A percentile compares a stretch with the other conserved stretches of the same genome.
These are phyloP conservation scores for Colletotrichum karsti DNA, from an alignment of 2,329 filamentous ascomycete species.

Conservation along the genomic window DNA sequence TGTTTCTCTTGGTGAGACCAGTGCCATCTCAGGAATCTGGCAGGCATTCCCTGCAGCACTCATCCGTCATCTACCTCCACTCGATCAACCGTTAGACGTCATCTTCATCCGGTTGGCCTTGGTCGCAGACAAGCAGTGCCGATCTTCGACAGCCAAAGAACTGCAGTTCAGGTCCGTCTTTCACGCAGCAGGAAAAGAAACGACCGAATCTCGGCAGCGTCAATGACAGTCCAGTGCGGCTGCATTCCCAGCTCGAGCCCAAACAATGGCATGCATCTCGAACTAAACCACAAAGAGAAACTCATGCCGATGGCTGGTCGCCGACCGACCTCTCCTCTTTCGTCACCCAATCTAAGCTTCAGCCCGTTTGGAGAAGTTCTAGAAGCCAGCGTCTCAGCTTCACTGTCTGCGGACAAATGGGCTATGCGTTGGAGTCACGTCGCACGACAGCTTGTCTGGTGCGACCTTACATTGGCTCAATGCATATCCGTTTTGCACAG, in stretches of 20 bases:
- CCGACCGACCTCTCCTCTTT: too few relatives aligned
- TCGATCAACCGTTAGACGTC: background rate
- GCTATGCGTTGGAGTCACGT: too few relatives aligned
- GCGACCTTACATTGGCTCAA: background rate
- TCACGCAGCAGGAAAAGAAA: background rate
- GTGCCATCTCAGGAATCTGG: background rate
- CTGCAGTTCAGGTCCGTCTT: background rate
- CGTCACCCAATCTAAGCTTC: too few relatives aligned
- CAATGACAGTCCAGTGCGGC: background rate
- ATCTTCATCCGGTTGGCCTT: background rate
- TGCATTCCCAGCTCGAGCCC: background rate
- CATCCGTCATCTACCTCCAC: constrained; percentile 2
- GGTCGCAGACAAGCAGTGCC: background rate
- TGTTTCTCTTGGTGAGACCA: background rate
- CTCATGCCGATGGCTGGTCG: too few relatives aligned
- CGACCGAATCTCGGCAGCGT: background rate
- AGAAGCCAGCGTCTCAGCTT: too few relatives aligned
- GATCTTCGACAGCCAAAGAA: background rate
- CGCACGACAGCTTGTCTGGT: background rate
- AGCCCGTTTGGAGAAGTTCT: too few relatives aligned
- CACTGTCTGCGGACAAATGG: too few relatives aligned
- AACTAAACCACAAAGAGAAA: too few relatives aligned
- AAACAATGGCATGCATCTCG: too few relatives aligned
- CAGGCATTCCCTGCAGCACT: background rate
- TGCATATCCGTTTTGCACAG: too few relatives aligned